A percentile compares a stretch with the other conserved stretches of the same genome.
Evolutionary conservation across 2,329 filamentous ascomycete species (phyloP).

Genomic region (Trichoderma sp.): DNA sequence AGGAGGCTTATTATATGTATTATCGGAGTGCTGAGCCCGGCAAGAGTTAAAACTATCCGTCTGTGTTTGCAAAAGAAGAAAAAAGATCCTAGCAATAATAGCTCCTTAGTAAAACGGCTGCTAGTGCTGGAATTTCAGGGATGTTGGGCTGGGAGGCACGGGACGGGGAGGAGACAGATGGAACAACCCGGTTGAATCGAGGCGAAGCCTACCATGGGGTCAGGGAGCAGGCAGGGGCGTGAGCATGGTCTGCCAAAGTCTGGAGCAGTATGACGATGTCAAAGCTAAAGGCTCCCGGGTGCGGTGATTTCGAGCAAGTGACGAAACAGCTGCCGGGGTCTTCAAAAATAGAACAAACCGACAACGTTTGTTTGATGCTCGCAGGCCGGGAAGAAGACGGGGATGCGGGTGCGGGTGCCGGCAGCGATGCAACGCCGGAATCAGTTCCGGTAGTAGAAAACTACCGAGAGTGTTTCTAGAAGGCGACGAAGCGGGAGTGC

Average conservation of each 20-base stretch:
- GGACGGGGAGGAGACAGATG: slow-evolving; percentile 4
- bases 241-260: slow-evolving; percentile 7
- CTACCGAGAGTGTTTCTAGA: slow-evolving; percentile 5
- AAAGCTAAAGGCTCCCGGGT: not conserved
- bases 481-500: slow-evolving; percentile 2
- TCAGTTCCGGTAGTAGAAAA: not conserved
- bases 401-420: not conserved
- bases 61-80: slow-evolving; percentile 10
- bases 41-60: not conserved
- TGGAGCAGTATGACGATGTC: not conserved
- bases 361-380: slow-evolving; percentile 7
- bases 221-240: not conserved
- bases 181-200: not conserved
- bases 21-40: not conserved
- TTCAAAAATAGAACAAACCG: slow-evolving; percentile 14
- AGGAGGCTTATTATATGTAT: slow-evolving; percentile 16
- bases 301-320: not conserved
- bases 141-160: slow-evolving; percentile 1
- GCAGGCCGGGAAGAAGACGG: not conserved
- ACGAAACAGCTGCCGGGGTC: not conserved
- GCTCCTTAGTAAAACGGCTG: not conserved
- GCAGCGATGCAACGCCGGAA: slow-evolving; percentile 8
- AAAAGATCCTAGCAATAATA: not conserved
- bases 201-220: not conserved
- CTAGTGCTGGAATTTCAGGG: not conserved